A percentile compares a stretch with the other conserved stretches of the same genome.
Evolutionary conservation across 345 rosid species (phyloP).

Genomic region (Eucalyptus lansdowneana): DNA sequence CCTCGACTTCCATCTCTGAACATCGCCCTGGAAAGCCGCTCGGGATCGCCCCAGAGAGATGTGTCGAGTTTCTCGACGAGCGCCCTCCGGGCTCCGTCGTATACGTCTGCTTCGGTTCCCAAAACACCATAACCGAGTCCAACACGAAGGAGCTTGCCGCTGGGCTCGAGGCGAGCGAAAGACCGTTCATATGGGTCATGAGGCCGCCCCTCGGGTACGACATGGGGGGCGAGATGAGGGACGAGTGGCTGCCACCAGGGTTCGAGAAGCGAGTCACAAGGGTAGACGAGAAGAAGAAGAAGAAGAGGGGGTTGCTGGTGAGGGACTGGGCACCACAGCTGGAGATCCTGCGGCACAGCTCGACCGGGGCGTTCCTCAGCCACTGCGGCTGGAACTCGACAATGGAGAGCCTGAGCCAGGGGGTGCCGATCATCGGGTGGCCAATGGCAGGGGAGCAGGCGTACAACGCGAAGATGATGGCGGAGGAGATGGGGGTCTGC

Average conservation of each 20-base stretch:
- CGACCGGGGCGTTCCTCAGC: conserved; percentile 34
- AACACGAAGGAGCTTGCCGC: conserved; percentile 35
- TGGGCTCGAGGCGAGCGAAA: conserved; percentile 24
- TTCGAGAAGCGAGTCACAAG: conserved; percentile 11
- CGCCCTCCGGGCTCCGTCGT: conserved; percentile 17
- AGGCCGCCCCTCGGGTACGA: conserved; percentile 38
- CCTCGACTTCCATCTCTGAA: not conserved
- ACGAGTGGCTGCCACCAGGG: conserved; percentile 38
- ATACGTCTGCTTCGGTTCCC: conserved; percentile 41
- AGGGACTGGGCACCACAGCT: conserved; percentile 39
- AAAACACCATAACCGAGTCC: conserved; percentile 18
- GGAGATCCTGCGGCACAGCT: conserved; percentile 28
- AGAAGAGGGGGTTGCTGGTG: conserved; percentile 21
- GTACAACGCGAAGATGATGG: conserved; percentile 34
- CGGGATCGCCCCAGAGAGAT: conserved; percentile 11
- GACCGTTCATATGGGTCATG: conserved; percentile 41
- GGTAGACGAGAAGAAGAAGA: not conserved
- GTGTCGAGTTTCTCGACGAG: conserved; percentile 23
- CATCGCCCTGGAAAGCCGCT: conserved; percentile 5
- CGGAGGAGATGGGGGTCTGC: conserved; percentile 38
- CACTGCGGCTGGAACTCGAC: conserved; percentile 54
- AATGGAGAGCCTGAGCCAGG: conserved; percentile 44
- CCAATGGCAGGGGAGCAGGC: conserved; percentile 39
- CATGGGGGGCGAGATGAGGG: conserved; percentile 10
- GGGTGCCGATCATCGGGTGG: conserved; percentile 45